Conservation (phyloP, 177 flowering plant species). For the Vitis hybrid region DNA sequence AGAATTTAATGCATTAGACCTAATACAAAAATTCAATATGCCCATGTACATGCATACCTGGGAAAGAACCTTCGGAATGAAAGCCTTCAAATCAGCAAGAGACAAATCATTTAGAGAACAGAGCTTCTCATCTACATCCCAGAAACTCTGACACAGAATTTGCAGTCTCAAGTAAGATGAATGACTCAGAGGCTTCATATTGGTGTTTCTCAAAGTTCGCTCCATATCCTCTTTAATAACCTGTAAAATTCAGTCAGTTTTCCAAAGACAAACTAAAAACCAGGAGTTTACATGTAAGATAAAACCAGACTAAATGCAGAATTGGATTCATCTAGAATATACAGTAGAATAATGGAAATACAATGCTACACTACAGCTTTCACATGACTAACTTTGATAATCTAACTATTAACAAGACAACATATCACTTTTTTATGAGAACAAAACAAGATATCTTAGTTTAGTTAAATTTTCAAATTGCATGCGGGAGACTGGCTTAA, state of each 20-base stretch:
- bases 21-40: neutral
- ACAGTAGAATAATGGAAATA: no score
- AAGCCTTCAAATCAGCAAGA: conserved; percentile 62
- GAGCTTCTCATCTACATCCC: conserved; percentile 91
- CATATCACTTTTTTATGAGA: no score
- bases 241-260: conserved; percentile 38
- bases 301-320: no score
- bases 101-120: conserved; percentile 45
- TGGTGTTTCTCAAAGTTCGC: conserved; percentile 74
- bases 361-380: no score
- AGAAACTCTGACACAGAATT: conserved; percentile 68
- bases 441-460: no score
- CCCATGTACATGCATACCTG: conserved; percentile 47
- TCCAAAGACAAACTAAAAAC: conserved; percentile 2
- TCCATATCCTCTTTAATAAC: conserved; percentile 89
- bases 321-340: no score
- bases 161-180: conserved; percentile 85
- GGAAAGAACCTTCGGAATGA: conserved; percentile 75
- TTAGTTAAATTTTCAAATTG: no score
- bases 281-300: neutral
- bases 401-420: no score
- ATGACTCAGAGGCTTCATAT: conserved; percentile 88
- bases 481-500: no score
- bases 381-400: no score
- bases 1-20: neutral